Conservation (phyloP, 2,329 filamentous ascomycete species). For the Bipolaris sorokiniana region DNA sequence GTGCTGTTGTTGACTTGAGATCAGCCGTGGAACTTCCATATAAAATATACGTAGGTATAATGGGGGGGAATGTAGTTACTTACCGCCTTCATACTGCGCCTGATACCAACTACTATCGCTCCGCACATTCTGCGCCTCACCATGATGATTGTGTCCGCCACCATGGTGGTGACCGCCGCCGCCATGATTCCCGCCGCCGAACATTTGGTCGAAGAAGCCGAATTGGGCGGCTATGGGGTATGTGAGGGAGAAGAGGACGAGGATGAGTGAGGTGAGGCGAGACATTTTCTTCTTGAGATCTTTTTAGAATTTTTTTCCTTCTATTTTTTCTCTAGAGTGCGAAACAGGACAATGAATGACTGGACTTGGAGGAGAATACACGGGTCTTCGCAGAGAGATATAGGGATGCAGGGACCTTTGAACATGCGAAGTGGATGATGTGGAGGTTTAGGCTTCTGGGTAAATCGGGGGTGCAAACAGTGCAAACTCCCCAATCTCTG, state of each 20-base stretch:
- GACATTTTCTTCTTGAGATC: slow-evolving; percentile 29
- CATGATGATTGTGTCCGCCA: slow-evolving; percentile 55
- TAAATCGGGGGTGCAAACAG: slow-evolving; percentile 16
- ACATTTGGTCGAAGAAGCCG: slow-evolving; percentile 98
- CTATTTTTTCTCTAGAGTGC: neutral
- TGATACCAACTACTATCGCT: slow-evolving; percentile 85
- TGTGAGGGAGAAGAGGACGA: slow-evolving; percentile 59
- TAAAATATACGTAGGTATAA: neutral
- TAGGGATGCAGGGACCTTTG: slow-evolving; percentile 10
- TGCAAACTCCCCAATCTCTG: neutral
- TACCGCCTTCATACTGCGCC: slow-evolving; percentile 71
- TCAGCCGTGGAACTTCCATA: too few species aligned
- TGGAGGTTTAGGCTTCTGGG: slow-evolving; percentile 7
- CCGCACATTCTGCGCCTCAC: slow-evolving; percentile 73
- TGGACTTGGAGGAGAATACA: neutral
- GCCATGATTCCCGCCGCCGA: slow-evolving; percentile 69
- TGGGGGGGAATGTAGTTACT: slow-evolving; percentile 14
- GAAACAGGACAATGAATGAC: neutral
- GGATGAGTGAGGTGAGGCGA: slow-evolving; percentile 36
- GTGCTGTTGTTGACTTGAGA: slow-evolving; percentile 61
- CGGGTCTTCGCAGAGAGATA: neutral
- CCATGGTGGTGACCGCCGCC: slow-evolving; percentile 63
- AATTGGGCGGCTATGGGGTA: slow-evolving; percentile 78
- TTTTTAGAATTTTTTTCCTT: neutral
- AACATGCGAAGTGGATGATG: slow-evolving; percentile 24